Evolutionary conservation across 352 stramenopile species (phyloP), one percentile per base, ranked within the genome.

Genomic region (Phytophthora fragariae): DNA sequence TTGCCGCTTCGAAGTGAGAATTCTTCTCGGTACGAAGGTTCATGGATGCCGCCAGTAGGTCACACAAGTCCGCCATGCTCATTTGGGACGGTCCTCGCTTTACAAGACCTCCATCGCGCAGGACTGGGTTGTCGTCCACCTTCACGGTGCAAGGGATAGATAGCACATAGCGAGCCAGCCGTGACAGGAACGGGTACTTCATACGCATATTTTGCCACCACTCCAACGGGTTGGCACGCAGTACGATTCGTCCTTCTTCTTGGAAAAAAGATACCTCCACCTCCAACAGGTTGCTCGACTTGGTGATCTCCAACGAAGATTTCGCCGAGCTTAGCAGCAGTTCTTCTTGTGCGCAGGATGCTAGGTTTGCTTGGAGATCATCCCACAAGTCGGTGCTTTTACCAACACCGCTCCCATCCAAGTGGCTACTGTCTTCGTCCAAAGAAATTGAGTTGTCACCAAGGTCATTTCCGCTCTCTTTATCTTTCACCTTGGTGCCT

Each of bases 201-300:
- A 92, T 79, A 7, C 84, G 83, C 82, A 91, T 83, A 50, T 62
- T 85, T 57, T 91, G 84, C 87, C 87, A 94, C 87, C 85, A 93
- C 63, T 92, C 85, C 11, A 93, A 80, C 9, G 87, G 85, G 37
- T 91, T 94, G 6, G 78, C 81, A 27, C 79, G 76, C 47, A 94
- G 64, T 35, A 70, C 76, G 37, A 94, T 91, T 12, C 76, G 75
- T 0, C 72, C 71, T 73, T 92, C 87, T 70, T 92, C 87, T 39
- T 92, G 85, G 47, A 93, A 90, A 54, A 92, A 93, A 10, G 85
- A 92, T 5, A 94, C 87, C 69, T 94, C 87, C 21, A 94, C 82
- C 68, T 94, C 85, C 3, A 94, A 62, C 56, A 92, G 72, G 52
- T 92, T 94, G n/a, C 73, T 92, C 4, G 85, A 92, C 65, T 92